A percentile compares a stretch with the other conserved stretches of the same genome.
phyloP scores from a whole-genome alignment of 768 basidiomycete genomes.

The Mycena chlorophos region DNA sequence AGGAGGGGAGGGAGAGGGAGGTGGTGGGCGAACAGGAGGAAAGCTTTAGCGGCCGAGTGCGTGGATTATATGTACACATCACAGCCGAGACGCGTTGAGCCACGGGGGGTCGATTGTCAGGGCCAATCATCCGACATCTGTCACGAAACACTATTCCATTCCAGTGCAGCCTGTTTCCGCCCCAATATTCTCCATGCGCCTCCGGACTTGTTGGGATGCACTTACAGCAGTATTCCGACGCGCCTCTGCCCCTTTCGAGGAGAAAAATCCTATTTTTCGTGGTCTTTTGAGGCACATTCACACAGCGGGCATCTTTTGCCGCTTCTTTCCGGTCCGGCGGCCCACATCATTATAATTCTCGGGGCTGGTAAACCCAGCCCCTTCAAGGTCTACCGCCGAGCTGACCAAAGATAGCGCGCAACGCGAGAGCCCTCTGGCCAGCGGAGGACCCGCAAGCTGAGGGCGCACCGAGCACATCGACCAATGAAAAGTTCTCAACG shows the following conservation, averaged over 20 bases:
- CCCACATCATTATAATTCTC: background rate
- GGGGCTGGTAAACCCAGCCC: background rate
- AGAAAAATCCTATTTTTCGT: background rate
- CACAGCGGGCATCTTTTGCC: slow-evolving; percentile 29
- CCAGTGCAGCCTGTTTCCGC: background rate
- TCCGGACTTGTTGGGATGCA: too few species aligned
- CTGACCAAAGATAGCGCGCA: too few species aligned
- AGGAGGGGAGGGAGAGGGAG: slow-evolving; percentile 21
- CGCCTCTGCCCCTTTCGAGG: too few species aligned
- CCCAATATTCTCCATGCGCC: too few species aligned
- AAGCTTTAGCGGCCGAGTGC: background rate
- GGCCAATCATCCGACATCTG: slow-evolving; percentile 16
- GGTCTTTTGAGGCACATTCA: slow-evolving; percentile 13
- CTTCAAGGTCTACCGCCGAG: too few species aligned
- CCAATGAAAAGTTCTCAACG: background rate
- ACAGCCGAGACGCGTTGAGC: slow-evolving; percentile 17
- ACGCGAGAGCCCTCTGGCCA: background rate
- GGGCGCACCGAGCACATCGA: background rate
- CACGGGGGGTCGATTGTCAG: slow-evolving; percentile 12
- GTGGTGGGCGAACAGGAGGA: too few species aligned
- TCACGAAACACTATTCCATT: background rate
- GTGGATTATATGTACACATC: slow-evolving; percentile 18
- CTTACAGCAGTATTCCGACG: too few species aligned
- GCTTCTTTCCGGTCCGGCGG: slow-evolving; percentile 13
- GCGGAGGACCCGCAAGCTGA: background rate